Base-by-base conservation (phyloP, 257 asterid genomes). In the Hygrophila difformis region DNA sequence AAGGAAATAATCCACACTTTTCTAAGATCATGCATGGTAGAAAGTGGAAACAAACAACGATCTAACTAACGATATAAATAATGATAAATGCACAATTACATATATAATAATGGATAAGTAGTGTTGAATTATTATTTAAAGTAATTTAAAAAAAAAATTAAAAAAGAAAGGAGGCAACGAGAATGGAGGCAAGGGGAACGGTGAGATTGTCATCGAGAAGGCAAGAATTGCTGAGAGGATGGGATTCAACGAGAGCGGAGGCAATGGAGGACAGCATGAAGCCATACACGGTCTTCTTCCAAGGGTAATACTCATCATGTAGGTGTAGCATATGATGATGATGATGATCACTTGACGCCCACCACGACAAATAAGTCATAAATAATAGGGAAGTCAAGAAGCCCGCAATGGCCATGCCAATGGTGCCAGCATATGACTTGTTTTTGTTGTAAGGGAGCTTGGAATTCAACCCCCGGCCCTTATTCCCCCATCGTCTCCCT, bases 401-500 rank as follows among this genome's bases (percentile, higher is more conserved):
- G 49, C 83, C 83, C 44, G 70, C 61, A 49, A 51, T 31, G 12
- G 69, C 72, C 83, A 80, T 76, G 8, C 77, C 61, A 51, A 71
- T 15, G 49, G 62, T 74, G 14, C 92, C 92, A 8, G 57, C 69
- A 28, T 68, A 18, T 11, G 87, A 71, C 56, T 81, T 81, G 55
- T 66, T 60, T 44, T 18, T 52, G 62, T 76, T 80, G 56, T 76
- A 73, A 0, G 92, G 81, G 24, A 81, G 72, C 56, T 81, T 81
- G 39, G 26, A 53, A 17, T 47, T 54, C 19, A n/a, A n/a, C n/a
- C n/a, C n/a, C n/a, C n/a, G n/a, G n/a, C n/a, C n/a, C n/a, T n/a
- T n/a, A n/a, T n/a, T n/a, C n/a, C 81, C 77, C 40, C 68, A 66
- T 15, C 79, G 53, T 59, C 87, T 69, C 47, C 93, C 87, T 0